Evolutionary conservation across 2,329 filamentous ascomycete species (phyloP).

Genomic region (Colletotrichum echinochloae): DNA sequence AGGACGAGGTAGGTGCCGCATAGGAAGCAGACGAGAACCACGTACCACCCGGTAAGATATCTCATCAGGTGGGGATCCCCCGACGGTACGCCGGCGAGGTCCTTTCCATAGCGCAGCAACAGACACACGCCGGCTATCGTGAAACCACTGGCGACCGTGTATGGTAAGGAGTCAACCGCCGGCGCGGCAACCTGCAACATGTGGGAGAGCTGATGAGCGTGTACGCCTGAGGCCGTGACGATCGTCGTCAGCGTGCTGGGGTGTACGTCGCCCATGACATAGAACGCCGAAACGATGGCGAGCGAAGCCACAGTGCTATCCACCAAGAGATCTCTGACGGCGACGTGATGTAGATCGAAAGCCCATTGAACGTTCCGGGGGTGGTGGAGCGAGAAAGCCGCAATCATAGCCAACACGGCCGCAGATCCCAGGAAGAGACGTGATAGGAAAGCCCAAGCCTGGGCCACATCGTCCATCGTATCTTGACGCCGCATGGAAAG

Average conservation of each 20-base stretch:
- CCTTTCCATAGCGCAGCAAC: conserved; percentile 33
- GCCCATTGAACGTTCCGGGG: conserved; percentile 47
- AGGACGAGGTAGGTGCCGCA: conserved; percentile 37
- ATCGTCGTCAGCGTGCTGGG: conserved; percentile 47
- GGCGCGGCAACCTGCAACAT: conserved; percentile 21
- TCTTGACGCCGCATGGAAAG: conserved; percentile 46
- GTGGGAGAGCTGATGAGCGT: conserved; percentile 42
- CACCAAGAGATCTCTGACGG: conserved; percentile 46
- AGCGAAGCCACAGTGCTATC: conserved; percentile 46
- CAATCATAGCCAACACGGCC: conserved; percentile 44
- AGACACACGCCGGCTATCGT: conserved; percentile 40
- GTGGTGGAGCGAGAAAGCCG: conserved; percentile 47
- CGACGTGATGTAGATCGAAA: conserved; percentile 46
- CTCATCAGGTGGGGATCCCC: conserved; percentile 23
- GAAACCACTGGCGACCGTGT: conserved; percentile 16
- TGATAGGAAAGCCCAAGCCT: conserved; percentile 44
- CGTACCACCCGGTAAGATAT: conserved; percentile 33
- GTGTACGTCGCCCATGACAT: conserved; percentile 46
- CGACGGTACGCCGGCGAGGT: conserved; percentile 15
- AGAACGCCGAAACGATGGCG: conserved; percentile 45
- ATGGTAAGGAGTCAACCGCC: conserved; percentile 21
- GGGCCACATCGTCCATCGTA: conserved; percentile 42
- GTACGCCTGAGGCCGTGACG: conserved; percentile 43
- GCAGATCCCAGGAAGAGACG: conserved; percentile 44
- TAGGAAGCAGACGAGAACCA: conserved; percentile 34